phyloP scores from a whole-genome alignment of 179 eudicot genomes.

The Actinidia polygama region DNA sequence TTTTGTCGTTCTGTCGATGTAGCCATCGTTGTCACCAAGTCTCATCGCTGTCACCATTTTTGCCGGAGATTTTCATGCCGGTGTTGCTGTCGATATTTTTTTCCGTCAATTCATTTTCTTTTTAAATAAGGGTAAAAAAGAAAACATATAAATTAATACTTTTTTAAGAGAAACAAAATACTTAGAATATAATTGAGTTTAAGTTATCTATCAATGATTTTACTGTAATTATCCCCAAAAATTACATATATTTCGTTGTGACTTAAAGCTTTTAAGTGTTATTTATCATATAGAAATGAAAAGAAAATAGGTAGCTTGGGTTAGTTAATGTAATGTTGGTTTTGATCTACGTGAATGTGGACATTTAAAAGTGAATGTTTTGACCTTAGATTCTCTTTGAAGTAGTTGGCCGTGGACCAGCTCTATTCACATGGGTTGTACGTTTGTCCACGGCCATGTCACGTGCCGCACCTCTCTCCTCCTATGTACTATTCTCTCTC shows the following conservation, averaged over 20 bases:
- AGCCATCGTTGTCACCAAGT: too few species aligned
- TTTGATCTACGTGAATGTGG: conserved; percentile 4
- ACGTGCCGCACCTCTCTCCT: conserved; percentile 7
- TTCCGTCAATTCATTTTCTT: too few species aligned
- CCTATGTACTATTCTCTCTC: neutral
- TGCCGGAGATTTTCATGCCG: too few species aligned
- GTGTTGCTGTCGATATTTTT: too few species aligned
- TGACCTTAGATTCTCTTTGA: conserved; percentile 13
- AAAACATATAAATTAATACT: too few species aligned
- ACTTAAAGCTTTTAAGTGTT: neutral
- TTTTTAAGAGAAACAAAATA: too few species aligned
- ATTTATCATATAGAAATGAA: neutral
- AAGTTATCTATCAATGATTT: too few species aligned
- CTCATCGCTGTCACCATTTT: too few species aligned
- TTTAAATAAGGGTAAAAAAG: too few species aligned
- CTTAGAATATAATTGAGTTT: too few species aligned
- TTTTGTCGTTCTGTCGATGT: too few species aligned
- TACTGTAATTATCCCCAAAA: too few species aligned
- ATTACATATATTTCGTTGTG: neutral
- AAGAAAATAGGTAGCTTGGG: neutral
- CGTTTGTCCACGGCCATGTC: neutral
- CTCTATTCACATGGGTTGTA: conserved; percentile 13
- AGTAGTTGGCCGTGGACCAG: conserved; percentile 10
- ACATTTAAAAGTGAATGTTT: conserved; percentile 1
- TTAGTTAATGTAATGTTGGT: conserved; percentile 1